These are phyloP conservation scores for Helotiales sp. DNA, from an alignment of 2,329 filamentous ascomycete species.

Conservation along the genomic window DNA sequence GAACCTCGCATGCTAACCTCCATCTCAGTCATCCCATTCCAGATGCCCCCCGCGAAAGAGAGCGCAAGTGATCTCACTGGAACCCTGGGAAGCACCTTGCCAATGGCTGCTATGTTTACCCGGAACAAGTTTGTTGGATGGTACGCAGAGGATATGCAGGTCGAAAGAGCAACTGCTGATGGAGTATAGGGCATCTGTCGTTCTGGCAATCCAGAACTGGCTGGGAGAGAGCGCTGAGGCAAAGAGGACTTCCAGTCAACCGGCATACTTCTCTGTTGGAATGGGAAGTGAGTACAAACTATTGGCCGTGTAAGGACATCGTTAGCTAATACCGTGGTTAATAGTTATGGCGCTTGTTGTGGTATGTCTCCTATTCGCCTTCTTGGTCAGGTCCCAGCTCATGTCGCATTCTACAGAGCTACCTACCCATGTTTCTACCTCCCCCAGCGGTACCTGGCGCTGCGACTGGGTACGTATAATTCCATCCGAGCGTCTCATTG, in stretches of 20 bases:
- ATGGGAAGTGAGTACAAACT: slow-evolving; percentile 69
- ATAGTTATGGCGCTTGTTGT: slow-evolving; percentile 46
- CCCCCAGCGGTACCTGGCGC: slow-evolving; percentile 48
- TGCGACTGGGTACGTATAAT: too few relatives aligned
- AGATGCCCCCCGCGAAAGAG: slow-evolving; percentile 72
- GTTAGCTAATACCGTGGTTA: slow-evolving; percentile 10
- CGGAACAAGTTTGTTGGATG: slow-evolving; percentile 81
- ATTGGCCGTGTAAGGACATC: not conserved
- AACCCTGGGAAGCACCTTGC: slow-evolving; percentile 76
- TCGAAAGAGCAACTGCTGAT: slow-evolving; percentile 20
- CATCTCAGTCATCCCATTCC: slow-evolving; percentile 80
- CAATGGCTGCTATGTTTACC: slow-evolving; percentile 96
- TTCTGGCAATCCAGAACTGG: slow-evolving; percentile 78
- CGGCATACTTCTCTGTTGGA: slow-evolving; percentile 74
- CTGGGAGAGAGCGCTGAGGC: slow-evolving; percentile 74
- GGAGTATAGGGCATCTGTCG: slow-evolving; percentile 67
- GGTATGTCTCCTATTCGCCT: slow-evolving; percentile 44
- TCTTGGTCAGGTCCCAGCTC: not conserved
- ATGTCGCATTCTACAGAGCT: slow-evolving; percentile 49
- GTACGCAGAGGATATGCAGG: slow-evolving; percentile 46
- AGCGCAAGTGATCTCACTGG: slow-evolving; percentile 72
- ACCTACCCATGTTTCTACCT: slow-evolving; percentile 69
- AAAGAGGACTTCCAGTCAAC: slow-evolving; percentile 68
- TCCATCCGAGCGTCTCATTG: too few relatives aligned
- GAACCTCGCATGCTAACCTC: slow-evolving; percentile 18